These are phyloP conservation scores for Nyctanthes arbortristis DNA, from an alignment of 257 asterid genomes.

Conservation along the genomic window DNA sequence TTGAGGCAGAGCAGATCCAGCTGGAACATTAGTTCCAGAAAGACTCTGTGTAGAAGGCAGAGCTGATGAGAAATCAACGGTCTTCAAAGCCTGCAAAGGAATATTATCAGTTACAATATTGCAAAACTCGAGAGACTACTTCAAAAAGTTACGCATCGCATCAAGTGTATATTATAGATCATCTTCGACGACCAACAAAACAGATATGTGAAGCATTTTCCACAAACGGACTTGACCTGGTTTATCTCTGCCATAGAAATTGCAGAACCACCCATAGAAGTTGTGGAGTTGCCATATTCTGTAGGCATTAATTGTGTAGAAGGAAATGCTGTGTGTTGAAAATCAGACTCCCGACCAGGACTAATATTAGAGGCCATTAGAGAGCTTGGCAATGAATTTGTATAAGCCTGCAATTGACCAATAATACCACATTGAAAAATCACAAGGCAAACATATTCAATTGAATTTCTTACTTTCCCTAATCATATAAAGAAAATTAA, in stretches of 20 bases:
- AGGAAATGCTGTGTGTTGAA: slow-evolving; percentile 60
- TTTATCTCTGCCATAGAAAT: slow-evolving; percentile 76
- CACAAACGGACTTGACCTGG: neutral
- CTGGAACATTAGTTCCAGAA: slow-evolving; percentile 51
- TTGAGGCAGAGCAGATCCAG: slow-evolving; percentile 75
- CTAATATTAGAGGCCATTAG: slow-evolving; percentile 56
- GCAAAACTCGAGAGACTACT: no score
- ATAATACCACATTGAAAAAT: slow-evolving; percentile 16
- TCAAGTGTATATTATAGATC: no score
- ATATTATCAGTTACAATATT: slow-evolving; percentile 15
- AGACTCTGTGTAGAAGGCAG: slow-evolving; percentile 57
- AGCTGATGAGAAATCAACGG: slow-evolving; percentile 45
- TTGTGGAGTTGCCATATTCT: slow-evolving; percentile 56
- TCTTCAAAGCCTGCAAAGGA: slow-evolving; percentile 57
- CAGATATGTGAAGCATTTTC: neutral
- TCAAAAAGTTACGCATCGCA: no score
- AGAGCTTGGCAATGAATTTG: slow-evolving; percentile 59
- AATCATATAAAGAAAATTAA: neutral
- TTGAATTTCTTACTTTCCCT: neutral
- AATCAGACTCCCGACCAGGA: slow-evolving; percentile 69
- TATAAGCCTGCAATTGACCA: slow-evolving; percentile 46
- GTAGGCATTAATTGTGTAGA: slow-evolving; percentile 53
- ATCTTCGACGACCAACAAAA: neutral
- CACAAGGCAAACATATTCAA: neutral
- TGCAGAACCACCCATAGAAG: slow-evolving; percentile 55